phyloP scores from a whole-genome alignment of 768 basidiomycete species.

The Mycena capillaripes region DNA sequence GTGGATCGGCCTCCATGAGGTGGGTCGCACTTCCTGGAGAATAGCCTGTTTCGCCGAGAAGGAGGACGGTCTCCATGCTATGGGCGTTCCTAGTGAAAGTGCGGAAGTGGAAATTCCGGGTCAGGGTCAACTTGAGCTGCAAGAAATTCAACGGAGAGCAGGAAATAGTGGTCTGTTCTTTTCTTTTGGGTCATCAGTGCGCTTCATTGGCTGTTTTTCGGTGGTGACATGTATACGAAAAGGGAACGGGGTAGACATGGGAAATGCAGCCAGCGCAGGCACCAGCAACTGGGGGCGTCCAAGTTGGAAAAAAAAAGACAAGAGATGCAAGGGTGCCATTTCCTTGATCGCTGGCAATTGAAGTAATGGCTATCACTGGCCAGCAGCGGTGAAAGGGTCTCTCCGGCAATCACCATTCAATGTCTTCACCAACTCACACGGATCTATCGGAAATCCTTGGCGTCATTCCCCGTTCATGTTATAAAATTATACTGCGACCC shows the following conservation, averaged over 20 bases:
- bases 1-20: constrained; percentile 10
- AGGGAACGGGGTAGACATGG: constrained; percentile 21
- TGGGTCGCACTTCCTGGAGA: not conserved
- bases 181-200: constrained; percentile 10
- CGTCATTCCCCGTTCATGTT: too few species aligned
- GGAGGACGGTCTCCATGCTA: not conserved
- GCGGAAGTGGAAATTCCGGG: constrained; percentile 13
- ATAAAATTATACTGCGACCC: too few species aligned
- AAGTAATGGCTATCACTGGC: too few species aligned
- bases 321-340: too few species aligned
- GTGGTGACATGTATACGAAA: constrained; percentile 21
- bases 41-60: constrained; percentile 5
- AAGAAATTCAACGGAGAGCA: constrained; percentile 12
- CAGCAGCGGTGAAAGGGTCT: too few species aligned
- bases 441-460: too few species aligned
- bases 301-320: not conserved
- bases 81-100: not conserved
- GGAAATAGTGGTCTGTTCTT: constrained; percentile 17
- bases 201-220: constrained; percentile 20
- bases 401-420: too few species aligned
- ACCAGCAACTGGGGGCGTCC: constrained; percentile 5
- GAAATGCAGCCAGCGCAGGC: constrained; percentile 20
- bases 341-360: too few species aligned
- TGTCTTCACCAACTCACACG: too few species aligned
- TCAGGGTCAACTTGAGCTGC: constrained; percentile 6